Evolutionary conservation across 73 alveolate species (phyloP), one percentile per base, ranked within the genome.

Genomic region (Uronychia setigera): DNA sequence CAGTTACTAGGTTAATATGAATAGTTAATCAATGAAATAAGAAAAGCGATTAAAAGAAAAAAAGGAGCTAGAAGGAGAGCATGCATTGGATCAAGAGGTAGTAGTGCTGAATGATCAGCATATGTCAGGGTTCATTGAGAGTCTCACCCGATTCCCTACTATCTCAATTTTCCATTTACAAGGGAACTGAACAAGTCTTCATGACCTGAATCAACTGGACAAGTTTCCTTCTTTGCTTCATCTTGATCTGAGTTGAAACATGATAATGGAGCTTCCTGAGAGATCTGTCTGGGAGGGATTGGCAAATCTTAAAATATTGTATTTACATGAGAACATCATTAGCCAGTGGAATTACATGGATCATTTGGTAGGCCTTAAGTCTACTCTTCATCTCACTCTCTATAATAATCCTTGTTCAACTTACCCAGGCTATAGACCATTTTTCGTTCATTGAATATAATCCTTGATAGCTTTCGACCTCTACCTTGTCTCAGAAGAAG

Each of bases 381-480:
- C 89, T 1, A 33, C 78, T n/a, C 58, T 88, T 82, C 96, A 91
- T 60, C 46, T 91, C 35, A 91, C 96, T 33, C 80, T 91, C 28
- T 91, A 59, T 74, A 46, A 80, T 26, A 91, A 91, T 75, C 96
- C 94, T 11, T 86, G 88, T 19, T 81, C 88, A n/a, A 19, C 78
- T 25, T 59, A 88, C 33, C 92, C 93, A 34, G 96, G 96, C 34
- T 91, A 91, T 82, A 28, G 96, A 30, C 91, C 80, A 46, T 91
- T 88, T 74, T 31, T 88, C 1, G 93, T 91, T 29, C 77, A 80
- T 87, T 76, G 89, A 25, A 46, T 87, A 59, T 31, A 46, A n/a
- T 28, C 88, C 26, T 81, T 91, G 74, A 74, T 87, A 1, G 93
- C 94, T 29, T 81, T 91, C 0, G 96, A 91, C 80, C 87, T 60